These are phyloP conservation scores for Periconia digitata DNA, from an alignment of 2,329 filamentous ascomycete genomes.

Conservation along the genomic window DNA sequence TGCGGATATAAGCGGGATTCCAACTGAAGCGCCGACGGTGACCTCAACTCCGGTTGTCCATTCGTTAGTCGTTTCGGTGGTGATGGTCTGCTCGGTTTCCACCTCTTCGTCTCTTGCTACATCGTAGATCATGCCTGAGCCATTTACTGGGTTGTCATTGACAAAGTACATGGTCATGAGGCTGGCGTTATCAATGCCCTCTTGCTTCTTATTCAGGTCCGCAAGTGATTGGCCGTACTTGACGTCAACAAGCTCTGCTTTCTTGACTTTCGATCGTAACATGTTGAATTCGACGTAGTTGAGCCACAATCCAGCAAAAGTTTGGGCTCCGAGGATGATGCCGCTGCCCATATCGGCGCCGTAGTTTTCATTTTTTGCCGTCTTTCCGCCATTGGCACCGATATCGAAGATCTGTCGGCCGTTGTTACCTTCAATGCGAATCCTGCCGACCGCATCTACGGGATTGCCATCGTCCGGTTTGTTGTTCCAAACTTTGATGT, in stretches of 20 bases:
- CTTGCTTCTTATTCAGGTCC: constrained; percentile 3
- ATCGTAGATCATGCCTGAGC: background rate
- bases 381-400: background rate
- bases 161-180: constrained; percentile 1
- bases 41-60: constrained; percentile 1
- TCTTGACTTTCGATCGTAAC: constrained; percentile 1
- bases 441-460: constrained; percentile 2
- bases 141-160: background rate
- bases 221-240: background rate
- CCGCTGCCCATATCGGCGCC: background rate
- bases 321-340: constrained; percentile 4
- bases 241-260: constrained; percentile 1
- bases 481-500: constrained; percentile 3
- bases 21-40: constrained; percentile 1
- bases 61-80: background rate
- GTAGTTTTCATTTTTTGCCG: background rate
- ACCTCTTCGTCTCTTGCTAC: background rate
- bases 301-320: background rate
- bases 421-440: background rate
- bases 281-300: constrained; percentile 5
- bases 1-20: background rate
- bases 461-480: constrained; percentile 2
- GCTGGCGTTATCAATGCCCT: background rate
- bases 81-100: background rate
- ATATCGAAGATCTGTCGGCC: constrained; percentile 1